Evolutionary conservation across 1,139 yeast species (phyloP).

Genomic region (Schwanniomyces etchellsii): DNA sequence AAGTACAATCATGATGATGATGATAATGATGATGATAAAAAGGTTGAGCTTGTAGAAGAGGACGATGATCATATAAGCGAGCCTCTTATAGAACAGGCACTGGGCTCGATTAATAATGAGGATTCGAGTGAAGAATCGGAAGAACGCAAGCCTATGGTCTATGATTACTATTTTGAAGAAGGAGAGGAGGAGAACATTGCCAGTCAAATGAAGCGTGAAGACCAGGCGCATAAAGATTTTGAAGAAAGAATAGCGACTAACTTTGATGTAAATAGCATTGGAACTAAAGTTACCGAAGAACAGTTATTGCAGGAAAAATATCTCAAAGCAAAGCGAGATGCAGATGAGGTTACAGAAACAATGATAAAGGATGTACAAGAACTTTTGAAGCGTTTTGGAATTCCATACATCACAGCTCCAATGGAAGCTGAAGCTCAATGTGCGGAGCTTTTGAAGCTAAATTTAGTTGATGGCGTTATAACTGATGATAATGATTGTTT

Average conservation of each 20-base stretch:
- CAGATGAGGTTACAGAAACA: slow-evolving; percentile 82
- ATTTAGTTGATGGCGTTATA: slow-evolving; percentile 87
- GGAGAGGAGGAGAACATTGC: slow-evolving; percentile 68
- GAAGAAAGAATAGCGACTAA: slow-evolving; percentile 38
- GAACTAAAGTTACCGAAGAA: slow-evolving; percentile 45
- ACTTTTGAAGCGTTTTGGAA: slow-evolving; percentile 77
- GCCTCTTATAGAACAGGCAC: too few relatives aligned
- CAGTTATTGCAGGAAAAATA: slow-evolving; percentile 53
- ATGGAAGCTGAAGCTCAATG: slow-evolving; percentile 99
- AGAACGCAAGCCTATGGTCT: slow-evolving; percentile 11
- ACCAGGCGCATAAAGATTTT: slow-evolving; percentile 64
- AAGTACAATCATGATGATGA: too few relatives aligned
- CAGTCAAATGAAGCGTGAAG: slow-evolving; percentile 62
- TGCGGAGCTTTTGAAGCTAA: slow-evolving; percentile 62
- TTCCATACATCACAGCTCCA: slow-evolving; percentile 92
- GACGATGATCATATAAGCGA: too few relatives aligned
- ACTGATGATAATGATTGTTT: slow-evolving; percentile 98
- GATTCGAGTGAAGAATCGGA: slow-evolving; percentile 8
- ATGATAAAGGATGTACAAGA: slow-evolving; percentile 93
- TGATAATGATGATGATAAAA: too few relatives aligned
- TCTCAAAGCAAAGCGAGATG: slow-evolving; percentile 69
- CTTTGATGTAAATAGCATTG: slow-evolving; percentile 14
- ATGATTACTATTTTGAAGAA: slow-evolving; percentile 67
- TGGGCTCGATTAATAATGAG: too few relatives aligned
- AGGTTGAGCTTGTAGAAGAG: too few relatives aligned